A percentile compares a stretch with the other conserved stretches of the same genome.
phyloP scores from a whole-genome alignment of 2,329 filamentous ascomycete species.

The Cadophora malorum region DNA sequence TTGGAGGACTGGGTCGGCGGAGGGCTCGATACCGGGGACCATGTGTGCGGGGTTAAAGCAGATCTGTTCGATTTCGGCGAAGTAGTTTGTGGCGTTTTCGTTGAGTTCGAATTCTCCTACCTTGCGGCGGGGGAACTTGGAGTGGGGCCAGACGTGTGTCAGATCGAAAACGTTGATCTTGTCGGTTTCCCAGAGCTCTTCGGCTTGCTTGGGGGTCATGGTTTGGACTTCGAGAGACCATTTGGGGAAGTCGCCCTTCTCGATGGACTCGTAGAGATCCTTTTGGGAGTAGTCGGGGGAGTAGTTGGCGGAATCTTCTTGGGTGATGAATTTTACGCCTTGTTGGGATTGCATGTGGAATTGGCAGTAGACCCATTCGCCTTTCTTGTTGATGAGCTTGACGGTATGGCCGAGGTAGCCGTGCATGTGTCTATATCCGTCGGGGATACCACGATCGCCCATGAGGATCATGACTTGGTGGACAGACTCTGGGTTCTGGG shows the following conservation, averaged over 20 bases:
- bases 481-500: slow-evolving; percentile 58
- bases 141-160: slow-evolving; percentile 60
- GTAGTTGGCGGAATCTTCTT: slow-evolving; percentile 52
- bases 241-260: slow-evolving; percentile 57
- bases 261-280: slow-evolving; percentile 61
- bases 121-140: slow-evolving; percentile 53
- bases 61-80: slow-evolving; percentile 71
- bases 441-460: slow-evolving; percentile 62
- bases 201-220: slow-evolving; percentile 57
- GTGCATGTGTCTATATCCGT: slow-evolving; percentile 60
- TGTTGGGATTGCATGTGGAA: slow-evolving; percentile 60
- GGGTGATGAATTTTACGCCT: slow-evolving; percentile 57
- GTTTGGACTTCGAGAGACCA: slow-evolving; percentile 62
- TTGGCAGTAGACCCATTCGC: slow-evolving; percentile 60
- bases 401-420: slow-evolving; percentile 61
- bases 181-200: slow-evolving; percentile 51
- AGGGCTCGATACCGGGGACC: slow-evolving; percentile 69
- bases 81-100: slow-evolving; percentile 61
- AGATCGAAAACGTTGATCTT: slow-evolving; percentile 60
- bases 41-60: slow-evolving; percentile 71
- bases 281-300: slow-evolving; percentile 57
- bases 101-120: slow-evolving; percentile 57
- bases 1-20: slow-evolving; percentile 72
- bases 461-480: slow-evolving; percentile 66
- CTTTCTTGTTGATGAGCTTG: slow-evolving; percentile 61